Percentiles rank a stretch among this genome's conserved stretches.
phyloP scores from a whole-genome alignment of 192 early-diverging fungal species.

The Diversispora epigaea region DNA sequence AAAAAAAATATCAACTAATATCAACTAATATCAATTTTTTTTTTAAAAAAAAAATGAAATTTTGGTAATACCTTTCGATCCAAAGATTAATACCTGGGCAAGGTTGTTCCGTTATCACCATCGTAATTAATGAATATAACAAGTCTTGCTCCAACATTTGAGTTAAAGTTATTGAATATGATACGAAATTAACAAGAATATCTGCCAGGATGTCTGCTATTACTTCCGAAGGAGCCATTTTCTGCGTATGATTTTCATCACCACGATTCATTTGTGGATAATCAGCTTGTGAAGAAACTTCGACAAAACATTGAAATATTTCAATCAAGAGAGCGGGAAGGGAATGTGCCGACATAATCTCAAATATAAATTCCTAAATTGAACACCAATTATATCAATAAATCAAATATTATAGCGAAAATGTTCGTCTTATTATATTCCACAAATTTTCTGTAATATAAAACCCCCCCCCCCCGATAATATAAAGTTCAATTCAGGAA shows the following conservation, averaged over 20 bases:
- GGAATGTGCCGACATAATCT: slow-evolving; percentile 37
- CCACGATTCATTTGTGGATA: background rate
- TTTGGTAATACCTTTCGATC: slow-evolving; percentile 38
- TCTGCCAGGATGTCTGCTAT: slow-evolving; percentile 36
- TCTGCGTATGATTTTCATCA: background rate
- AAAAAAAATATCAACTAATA: slow-evolving; percentile 34
- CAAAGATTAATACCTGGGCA: slow-evolving; percentile 16
- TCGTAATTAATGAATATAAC: slow-evolving; percentile 40
- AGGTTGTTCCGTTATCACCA: slow-evolving; percentile 24
- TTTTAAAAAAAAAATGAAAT: background rate
- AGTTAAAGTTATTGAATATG: slow-evolving; percentile 35
- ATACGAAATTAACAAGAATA: slow-evolving; percentile 41
- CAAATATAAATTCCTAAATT: slow-evolving; percentile 18
- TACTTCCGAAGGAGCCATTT: slow-evolving; percentile 30
- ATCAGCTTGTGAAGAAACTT: slow-evolving; percentile 32
- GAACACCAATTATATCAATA: background rate
- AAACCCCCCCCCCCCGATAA: background rate
- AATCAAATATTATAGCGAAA: slow-evolving; percentile 32
- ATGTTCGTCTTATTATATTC: slow-evolving; percentile 38
- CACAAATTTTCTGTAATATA: background rate
- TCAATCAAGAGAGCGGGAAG: slow-evolving; percentile 45
- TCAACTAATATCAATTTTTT: slow-evolving; percentile 33
- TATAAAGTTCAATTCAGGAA: slow-evolving; percentile 1
- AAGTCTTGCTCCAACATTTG: slow-evolving; percentile 42
- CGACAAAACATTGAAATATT: slow-evolving; percentile 43